Base-by-base conservation (phyloP, 2,329 filamentous ascomycete genomes). In the Sclerotinia glacialis region DNA sequence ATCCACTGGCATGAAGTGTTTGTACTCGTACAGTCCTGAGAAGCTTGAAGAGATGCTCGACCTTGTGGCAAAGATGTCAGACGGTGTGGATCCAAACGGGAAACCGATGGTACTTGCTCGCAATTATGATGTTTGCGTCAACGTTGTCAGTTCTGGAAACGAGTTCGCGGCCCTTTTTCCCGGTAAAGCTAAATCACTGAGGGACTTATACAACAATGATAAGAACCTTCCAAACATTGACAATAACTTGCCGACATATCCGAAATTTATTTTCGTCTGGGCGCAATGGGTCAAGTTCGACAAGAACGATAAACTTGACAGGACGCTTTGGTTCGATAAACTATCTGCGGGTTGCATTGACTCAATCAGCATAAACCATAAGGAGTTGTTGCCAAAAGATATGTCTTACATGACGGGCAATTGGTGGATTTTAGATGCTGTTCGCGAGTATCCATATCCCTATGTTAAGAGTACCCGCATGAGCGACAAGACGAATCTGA, bases 381-480 rank as follows among this genome's bases (percentile, higher is more conserved):
- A 80, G 71, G 23, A 53, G 11, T 31, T 53, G 14, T 4, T 18
- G 26, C 14, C 50, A 53, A 1, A 23, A 7, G 76, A 77, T n/a
- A 82, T 83, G 80, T 79, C 80, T 2, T 69, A 78, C 28, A 72
- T 83, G 69, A 80, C 80, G 0, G 75, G 76, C 5, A 74, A 78
- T 47, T 83, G 81, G 81, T 77, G 83, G 66, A 83, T 83, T 73
- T 75, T 73, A 0, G 79, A 79, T 65, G 74, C 76, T 5, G 23
- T 53, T 26, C 77, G 81, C 47, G 81, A 83, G 70, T 83, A 82
- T 66, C 77, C 81, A 37, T 77, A 80, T 28, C 82, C 82, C 0
- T 83, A 83, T 65, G 76, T 79, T 58, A 83, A 83, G 75, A 78
- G 80, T 9, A 81, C 80, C 2, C 80, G 81, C 65, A 60, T 76